phyloP scores from a whole-genome alignment of 345 rosid genomes.

The Populus simonii region DNA sequence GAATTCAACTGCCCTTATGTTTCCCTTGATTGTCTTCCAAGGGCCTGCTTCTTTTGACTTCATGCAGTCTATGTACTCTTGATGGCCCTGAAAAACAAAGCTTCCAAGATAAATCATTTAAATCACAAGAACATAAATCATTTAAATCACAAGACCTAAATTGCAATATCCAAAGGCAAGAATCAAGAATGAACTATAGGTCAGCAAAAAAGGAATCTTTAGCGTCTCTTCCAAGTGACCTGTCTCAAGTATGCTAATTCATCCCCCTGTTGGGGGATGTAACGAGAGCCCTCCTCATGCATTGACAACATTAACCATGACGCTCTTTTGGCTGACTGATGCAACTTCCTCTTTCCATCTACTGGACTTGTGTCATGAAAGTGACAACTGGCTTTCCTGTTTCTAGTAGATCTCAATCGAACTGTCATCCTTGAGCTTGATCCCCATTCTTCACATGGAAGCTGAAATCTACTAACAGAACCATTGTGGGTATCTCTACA shows the following conservation, averaged over 20 bases:
- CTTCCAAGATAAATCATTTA: neutral
- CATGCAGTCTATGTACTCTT: slow-evolving; percentile 55
- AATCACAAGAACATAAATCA: neutral
- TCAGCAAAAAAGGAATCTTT: neutral
- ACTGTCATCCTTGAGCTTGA: slow-evolving; percentile 63
- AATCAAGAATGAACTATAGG: neutral
- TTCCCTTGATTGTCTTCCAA: slow-evolving; percentile 59
- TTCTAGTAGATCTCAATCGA: slow-evolving; percentile 75
- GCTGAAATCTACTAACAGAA: slow-evolving; percentile 38
- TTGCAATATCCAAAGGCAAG: neutral
- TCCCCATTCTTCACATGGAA: slow-evolving; percentile 56
- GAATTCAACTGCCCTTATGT: slow-evolving; percentile 74
- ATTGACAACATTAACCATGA: slow-evolving; percentile 82
- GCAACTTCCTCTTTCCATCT: slow-evolving; percentile 50
- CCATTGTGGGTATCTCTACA: slow-evolving; percentile 12
- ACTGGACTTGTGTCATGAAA: slow-evolving; percentile 55
- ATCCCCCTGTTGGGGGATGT: slow-evolving; percentile 92
- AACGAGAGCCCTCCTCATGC: slow-evolving; percentile 86
- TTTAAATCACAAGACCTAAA: neutral
- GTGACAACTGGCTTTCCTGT: slow-evolving; percentile 63
- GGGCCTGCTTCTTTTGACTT: slow-evolving; percentile 61
- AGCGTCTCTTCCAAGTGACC: slow-evolving; percentile 38
- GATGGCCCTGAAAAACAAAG: slow-evolving; percentile 71
- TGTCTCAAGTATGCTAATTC: slow-evolving; percentile 85
- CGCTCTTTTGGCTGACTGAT: slow-evolving; percentile 48